phyloP scores from a whole-genome alignment of 1,139 yeast species.

The Sugiyamaella grinbergsii region DNA sequence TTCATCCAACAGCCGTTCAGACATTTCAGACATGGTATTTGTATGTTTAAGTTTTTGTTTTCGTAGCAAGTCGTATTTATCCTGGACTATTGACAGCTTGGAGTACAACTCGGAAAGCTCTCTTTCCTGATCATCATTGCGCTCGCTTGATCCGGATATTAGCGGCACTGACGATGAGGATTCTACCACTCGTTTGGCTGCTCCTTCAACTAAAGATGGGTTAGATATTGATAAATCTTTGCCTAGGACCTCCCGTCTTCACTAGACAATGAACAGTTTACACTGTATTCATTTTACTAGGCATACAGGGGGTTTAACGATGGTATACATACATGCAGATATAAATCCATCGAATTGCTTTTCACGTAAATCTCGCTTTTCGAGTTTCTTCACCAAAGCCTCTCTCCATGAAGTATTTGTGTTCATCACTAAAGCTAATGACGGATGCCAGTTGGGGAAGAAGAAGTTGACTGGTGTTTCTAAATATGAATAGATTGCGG shows the following conservation, averaged over 20 bases:
- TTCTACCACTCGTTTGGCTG: constrained; percentile 27
- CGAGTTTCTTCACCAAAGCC: constrained; percentile 38
- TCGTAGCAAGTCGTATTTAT: constrained; percentile 21
- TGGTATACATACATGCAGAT: constrained; percentile 32
- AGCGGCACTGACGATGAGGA: not conserved
- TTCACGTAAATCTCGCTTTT: constrained; percentile 36
- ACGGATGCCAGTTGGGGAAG: not conserved
- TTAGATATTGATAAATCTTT: no score
- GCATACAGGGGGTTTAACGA: no score
- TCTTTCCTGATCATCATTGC: constrained; percentile 20
- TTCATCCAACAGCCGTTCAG: not conserved
- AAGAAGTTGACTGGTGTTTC: no score
- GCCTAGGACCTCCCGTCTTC: no score
- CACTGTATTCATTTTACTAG: no score
- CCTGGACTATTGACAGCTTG: constrained; percentile 30
- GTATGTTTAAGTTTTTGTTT: constrained; percentile 10
- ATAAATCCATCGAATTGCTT: constrained; percentile 29
- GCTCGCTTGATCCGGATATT: constrained; percentile 21
- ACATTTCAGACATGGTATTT: not conserved
- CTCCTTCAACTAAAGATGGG: constrained; percentile 24
- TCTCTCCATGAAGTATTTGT: constrained; percentile 19
- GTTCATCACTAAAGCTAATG: not conserved
- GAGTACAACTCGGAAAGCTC: constrained; percentile 30
- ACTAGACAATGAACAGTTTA: no score
- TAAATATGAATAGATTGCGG: no score